phyloP scores from a whole-genome alignment of 805 yeast genomes.

The Metschnikowia baotianmanensis region DNA sequence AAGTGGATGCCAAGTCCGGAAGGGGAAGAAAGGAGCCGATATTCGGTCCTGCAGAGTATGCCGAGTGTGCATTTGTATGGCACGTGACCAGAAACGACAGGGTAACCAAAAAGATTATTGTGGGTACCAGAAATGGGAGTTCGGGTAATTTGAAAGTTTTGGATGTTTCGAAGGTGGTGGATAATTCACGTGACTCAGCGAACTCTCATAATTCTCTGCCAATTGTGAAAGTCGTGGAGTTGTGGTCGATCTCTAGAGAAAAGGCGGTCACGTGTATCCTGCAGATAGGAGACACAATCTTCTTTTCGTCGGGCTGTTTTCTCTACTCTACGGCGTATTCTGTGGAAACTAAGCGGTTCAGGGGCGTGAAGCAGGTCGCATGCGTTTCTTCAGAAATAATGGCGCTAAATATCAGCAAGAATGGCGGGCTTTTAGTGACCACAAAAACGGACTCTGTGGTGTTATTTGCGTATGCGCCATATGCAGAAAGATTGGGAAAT shows the following conservation, averaged over 20 bases:
- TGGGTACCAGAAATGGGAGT: conserved; percentile 24
- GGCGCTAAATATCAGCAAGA: conserved; percentile 22
- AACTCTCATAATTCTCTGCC: too few species aligned
- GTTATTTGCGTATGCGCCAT: conserved; percentile 26
- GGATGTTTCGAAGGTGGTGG: conserved; percentile 30
- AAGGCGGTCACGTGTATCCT: conserved; percentile 34
- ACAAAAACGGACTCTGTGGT: conserved; percentile 37
- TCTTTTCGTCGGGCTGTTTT: conserved; percentile 31
- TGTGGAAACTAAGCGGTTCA: conserved; percentile 30
- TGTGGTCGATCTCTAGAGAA: conserved; percentile 30
- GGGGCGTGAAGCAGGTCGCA: conserved; percentile 24
- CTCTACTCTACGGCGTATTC: conserved; percentile 35
- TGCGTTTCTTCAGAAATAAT: conserved; percentile 32
- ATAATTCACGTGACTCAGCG: too few species aligned
- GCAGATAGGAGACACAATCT: conserved; percentile 32
- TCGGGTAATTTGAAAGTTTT: conserved; percentile 36
- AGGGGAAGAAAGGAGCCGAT: conserved; percentile 14
- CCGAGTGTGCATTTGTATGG: conserved; percentile 36
- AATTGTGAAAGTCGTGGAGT: conserved; percentile 26
- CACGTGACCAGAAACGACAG: conserved; percentile 29
- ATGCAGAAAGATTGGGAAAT: neutral
- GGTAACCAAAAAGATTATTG: conserved; percentile 35
- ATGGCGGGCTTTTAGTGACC: conserved; percentile 23
- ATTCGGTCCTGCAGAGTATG: conserved; percentile 29
- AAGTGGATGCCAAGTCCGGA: conserved; percentile 16